Evolutionary conservation across 1,139 yeast species (phyloP).

Genomic region (Candida sp.): DNA sequence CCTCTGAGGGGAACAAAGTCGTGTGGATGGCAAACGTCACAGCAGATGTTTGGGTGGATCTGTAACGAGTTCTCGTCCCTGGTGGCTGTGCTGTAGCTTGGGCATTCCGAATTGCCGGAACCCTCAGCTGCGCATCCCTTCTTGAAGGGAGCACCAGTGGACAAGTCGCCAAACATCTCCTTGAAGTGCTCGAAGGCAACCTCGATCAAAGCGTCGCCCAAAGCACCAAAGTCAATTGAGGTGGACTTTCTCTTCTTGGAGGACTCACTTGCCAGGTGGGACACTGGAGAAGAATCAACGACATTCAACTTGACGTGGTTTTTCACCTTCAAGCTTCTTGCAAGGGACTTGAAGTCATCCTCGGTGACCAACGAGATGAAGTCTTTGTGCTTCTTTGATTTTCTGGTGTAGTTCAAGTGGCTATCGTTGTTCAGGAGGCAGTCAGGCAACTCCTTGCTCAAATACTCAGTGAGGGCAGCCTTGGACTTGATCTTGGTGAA

Average conservation of each 20-base stretch:
- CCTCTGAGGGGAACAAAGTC: slow-evolving; percentile 46
- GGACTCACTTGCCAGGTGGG: background rate
- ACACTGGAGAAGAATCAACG: slow-evolving; percentile 20
- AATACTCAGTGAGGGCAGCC: slow-evolving; percentile 17
- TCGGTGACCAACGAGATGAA: slow-evolving; percentile 42
- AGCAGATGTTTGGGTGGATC: slow-evolving; percentile 29
- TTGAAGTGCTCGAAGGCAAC: slow-evolving; percentile 27
- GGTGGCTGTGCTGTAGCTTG: background rate
- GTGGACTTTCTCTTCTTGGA: slow-evolving; percentile 13
- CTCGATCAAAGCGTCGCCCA: slow-evolving; percentile 29
- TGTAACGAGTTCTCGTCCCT: background rate
- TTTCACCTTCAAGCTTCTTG: slow-evolving; percentile 52
- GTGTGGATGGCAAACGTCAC: slow-evolving; percentile 47
- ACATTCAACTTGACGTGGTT: slow-evolving; percentile 36
- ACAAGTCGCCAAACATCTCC: slow-evolving; percentile 20
- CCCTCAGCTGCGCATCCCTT: slow-evolving; percentile 5
- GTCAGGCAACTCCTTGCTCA: slow-evolving; percentile 11
- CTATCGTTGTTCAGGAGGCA: slow-evolving; percentile 7
- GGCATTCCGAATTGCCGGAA: background rate
- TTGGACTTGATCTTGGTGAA: slow-evolving; percentile 18
- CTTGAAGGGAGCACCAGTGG: slow-evolving; percentile 6
- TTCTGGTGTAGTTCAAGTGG: slow-evolving; percentile 26
- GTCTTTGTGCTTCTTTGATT: slow-evolving; percentile 46
- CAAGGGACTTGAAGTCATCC: slow-evolving; percentile 49
- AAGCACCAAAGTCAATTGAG: slow-evolving; percentile 22